Conservation (phyloP, 73 alveolate genomes). For the Breviolum minutum region DNA sequence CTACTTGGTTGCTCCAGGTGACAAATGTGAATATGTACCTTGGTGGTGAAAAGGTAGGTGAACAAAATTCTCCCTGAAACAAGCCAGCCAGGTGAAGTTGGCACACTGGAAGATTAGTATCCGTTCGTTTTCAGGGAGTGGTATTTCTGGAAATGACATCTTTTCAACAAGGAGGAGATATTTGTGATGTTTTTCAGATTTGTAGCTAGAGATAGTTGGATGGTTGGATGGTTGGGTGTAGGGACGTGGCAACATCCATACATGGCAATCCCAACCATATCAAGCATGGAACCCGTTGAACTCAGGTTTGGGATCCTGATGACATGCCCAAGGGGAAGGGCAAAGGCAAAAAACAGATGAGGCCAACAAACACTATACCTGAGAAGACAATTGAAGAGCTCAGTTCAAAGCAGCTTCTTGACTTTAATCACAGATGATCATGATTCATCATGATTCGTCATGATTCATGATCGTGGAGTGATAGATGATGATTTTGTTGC, state of each 20-base stretch:
- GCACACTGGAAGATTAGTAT: background rate
- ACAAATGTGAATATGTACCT: conserved; percentile 45
- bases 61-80: background rate
- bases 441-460: no score
- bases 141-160: background rate
- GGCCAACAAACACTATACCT: background rate
- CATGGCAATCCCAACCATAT: background rate
- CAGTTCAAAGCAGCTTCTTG: background rate
- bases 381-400: background rate
- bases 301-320: conserved; percentile 45
- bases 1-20: conserved; percentile 73
- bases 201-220: no score
- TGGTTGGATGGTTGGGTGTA: background rate
- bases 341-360: background rate
- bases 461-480: background rate
- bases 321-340: conserved; percentile 62
- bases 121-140: background rate
- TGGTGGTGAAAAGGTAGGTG: background rate
- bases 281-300: background rate
- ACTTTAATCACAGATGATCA: background rate
- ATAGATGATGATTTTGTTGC: no score
- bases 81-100: background rate
- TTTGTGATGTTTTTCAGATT: background rate
- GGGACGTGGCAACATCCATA: background rate
- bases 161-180: background rate